These are phyloP conservation scores for Rosa persica DNA, from an alignment of 306 rosid genomes.

Conservation along the genomic window DNA sequence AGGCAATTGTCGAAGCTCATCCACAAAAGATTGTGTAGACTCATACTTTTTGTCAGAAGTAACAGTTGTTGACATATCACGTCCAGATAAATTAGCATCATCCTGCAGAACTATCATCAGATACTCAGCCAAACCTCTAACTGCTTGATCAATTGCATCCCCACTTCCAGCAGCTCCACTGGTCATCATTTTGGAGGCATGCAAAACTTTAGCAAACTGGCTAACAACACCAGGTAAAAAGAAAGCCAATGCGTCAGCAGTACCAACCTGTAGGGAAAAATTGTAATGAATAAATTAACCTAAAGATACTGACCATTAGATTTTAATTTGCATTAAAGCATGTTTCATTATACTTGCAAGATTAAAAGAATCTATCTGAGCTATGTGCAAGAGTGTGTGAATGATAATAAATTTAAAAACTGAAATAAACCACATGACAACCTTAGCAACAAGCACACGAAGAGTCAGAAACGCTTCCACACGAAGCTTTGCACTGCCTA, in stretches of 20 bases:
- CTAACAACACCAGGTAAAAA: constrained; percentile 94
- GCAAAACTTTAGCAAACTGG: constrained; percentile 80
- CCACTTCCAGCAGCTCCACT: constrained; percentile 93
- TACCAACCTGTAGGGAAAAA: constrained; percentile 58
- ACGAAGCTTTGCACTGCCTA: constrained; percentile 75
- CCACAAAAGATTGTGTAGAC: constrained; percentile 56
- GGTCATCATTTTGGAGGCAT: constrained; percentile 60
- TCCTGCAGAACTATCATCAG: constrained; percentile 84
- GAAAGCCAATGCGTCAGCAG: constrained; percentile 90
- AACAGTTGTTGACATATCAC: constrained; percentile 36
- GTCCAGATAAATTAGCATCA: constrained; percentile 52
- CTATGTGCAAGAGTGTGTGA: neutral
- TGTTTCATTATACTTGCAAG: neutral
- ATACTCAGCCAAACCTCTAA: constrained; percentile 83
- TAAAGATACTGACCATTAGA: neutral
- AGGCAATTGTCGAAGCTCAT: constrained; percentile 74
- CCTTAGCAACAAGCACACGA: constrained; percentile 87
- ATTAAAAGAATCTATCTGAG: neutral
- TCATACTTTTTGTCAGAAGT: constrained; percentile 34
- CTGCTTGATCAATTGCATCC: constrained; percentile 74
- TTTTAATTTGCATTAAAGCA: neutral
- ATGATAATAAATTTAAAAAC: neutral
- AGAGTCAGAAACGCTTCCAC: constrained; percentile 72
- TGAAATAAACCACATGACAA: constrained; percentile 26
- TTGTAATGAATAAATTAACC: neutral